Conservation (phyloP, 2,329 filamentous ascomycete genomes). For the Ophiostoma triangulosporum region DNA sequence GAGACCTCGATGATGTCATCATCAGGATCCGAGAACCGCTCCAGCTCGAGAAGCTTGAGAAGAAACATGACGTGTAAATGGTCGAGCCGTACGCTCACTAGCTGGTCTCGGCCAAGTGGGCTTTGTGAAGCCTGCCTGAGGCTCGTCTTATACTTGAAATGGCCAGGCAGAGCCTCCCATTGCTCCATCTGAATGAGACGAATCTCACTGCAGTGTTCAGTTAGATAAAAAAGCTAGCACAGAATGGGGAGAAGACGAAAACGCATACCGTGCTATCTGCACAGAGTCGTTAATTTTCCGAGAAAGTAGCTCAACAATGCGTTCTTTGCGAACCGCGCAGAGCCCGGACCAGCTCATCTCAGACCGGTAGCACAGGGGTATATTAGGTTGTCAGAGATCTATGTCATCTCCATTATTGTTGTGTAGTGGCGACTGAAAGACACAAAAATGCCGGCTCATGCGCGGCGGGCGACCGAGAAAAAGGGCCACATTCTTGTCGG, state of each 20-base stretch:
- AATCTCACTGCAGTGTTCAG: not conserved
- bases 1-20: not conserved
- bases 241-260: no score
- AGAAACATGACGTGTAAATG: not conserved
- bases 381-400: not conserved
- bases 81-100: not conserved
- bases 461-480: not conserved
- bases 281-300: not conserved
- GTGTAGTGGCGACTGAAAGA: not conserved
- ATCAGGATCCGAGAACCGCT: not conserved
- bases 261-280: not conserved
- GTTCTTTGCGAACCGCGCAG: not conserved
- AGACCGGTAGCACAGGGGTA: not conserved
- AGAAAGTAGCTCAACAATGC: not conserved
- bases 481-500: not conserved
- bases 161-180: not conserved
- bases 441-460: slow-evolving; percentile 1
- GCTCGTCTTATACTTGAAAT: not conserved
- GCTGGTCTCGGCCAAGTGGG: not conserved
- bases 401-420: not conserved
- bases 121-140: slow-evolving; percentile 1
- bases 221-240: no score
- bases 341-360: not conserved
- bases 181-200: not conserved
- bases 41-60: not conserved